These are phyloP conservation scores for Clonostachys rhizophaga DNA, from an alignment of 2,329 filamentous ascomycete species.

Conservation along the genomic window DNA sequence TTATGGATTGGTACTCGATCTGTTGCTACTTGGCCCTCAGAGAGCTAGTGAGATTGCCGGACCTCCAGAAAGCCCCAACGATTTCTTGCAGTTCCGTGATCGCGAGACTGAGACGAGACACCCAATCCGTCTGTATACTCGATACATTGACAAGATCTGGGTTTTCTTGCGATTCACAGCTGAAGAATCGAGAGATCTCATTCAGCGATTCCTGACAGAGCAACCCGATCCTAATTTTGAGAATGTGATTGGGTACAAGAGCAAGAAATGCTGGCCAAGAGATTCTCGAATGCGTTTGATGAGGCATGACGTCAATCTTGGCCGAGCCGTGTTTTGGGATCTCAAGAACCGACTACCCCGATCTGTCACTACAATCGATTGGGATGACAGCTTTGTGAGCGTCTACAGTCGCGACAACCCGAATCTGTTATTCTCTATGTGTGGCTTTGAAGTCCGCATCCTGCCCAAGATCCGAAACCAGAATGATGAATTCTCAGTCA, in stretches of 20 bases:
- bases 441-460: conserved; percentile 94
- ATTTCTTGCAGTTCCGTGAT: conserved; percentile 96
- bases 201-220: conserved; percentile 95
- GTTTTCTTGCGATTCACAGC: conserved; percentile 92
- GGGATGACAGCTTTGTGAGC: conserved; percentile 97
- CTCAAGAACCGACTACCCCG: conserved; percentile 93
- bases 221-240: conserved; percentile 99
- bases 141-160: conserved; percentile 98
- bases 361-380: conserved; percentile 95
- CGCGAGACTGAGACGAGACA: conserved; percentile 88
- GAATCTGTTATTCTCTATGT: conserved; percentile 96
- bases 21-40: conserved; percentile 86
- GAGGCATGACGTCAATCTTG: conserved; percentile 97
- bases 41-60: conserved; percentile 97
- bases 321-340: conserved; percentile 97
- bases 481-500: conserved; percentile 94
- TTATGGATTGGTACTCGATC: conserved; percentile 92
- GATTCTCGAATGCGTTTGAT: conserved; percentile 97
- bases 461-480: conserved; percentile 91
- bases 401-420: conserved; percentile 98
- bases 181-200: conserved; percentile 91
- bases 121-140: conserved; percentile 93
- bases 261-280: conserved; percentile 99
- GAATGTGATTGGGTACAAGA: conserved; percentile 98
- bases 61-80: conserved; percentile 88